These are phyloP conservation scores for Lepraria neglecta DNA, from an alignment of 495 filamentous ascomycete genomes.

Conservation along the genomic window DNA sequence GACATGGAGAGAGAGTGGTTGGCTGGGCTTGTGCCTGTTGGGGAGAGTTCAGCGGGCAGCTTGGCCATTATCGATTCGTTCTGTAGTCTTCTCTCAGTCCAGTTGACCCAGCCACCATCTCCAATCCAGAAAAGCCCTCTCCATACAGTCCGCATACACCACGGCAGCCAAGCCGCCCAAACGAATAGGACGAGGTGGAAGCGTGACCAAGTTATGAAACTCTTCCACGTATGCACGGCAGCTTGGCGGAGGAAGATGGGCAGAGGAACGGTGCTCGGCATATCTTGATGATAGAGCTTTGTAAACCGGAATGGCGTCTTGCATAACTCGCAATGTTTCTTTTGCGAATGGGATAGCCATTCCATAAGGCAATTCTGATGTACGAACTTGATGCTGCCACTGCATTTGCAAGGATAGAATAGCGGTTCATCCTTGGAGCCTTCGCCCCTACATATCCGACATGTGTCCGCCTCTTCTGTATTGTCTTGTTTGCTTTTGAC, in stretches of 20 bases:
- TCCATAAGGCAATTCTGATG: constrained; percentile 97
- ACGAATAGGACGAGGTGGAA: constrained; percentile 73
- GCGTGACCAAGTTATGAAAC: constrained; percentile 67
- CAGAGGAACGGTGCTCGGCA: constrained; percentile 76
- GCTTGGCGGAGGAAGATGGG: constrained; percentile 73
- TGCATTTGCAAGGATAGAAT: constrained; percentile 98
- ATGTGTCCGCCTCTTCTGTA: constrained; percentile 62
- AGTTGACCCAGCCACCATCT: constrained; percentile 75
- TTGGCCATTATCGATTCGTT: constrained; percentile 18
- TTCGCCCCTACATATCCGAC: constrained; percentile 91
- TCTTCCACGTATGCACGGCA: constrained; percentile 60
- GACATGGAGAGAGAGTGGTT: constrained; percentile 20
- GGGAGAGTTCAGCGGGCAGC: constrained; percentile 14
- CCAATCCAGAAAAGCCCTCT: constrained; percentile 88
- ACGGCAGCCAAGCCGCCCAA: constrained; percentile 85
- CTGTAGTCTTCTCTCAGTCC: constrained; percentile 28
- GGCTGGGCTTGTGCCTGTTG: constrained; percentile 40
- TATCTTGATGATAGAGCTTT: constrained; percentile 88
- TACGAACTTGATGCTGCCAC: constrained; percentile 95
- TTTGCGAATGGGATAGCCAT: constrained; percentile 95
- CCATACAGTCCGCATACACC: constrained; percentile 87
- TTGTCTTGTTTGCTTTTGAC: constrained; percentile 37
- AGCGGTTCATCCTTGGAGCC: constrained; percentile 76
- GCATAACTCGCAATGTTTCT: constrained; percentile 98
- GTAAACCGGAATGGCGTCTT: constrained; percentile 97